Evolutionary conservation across 768 basidiomycete species (phyloP).

Genomic region (Russula abietina): DNA sequence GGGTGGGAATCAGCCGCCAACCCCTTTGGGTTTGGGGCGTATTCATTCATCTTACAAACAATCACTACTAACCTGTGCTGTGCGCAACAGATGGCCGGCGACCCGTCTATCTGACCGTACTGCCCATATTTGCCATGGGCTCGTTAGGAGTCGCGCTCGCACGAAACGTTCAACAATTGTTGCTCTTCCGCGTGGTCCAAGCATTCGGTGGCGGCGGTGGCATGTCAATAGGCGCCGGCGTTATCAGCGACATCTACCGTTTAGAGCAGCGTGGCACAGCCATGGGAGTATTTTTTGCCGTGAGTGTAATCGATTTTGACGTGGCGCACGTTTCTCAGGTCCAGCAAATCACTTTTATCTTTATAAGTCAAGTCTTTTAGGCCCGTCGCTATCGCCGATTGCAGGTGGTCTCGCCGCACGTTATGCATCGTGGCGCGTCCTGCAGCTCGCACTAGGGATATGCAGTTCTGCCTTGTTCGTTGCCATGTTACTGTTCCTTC

Average conservation of each 20-base stretch:
- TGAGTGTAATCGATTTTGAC: constrained; percentile 28
- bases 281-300: constrained; percentile 54
- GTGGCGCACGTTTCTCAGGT: background rate
- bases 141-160: constrained; percentile 56
- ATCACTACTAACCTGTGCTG: background rate
- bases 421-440: constrained; percentile 60
- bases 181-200: constrained; percentile 61
- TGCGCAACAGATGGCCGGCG: constrained; percentile 56
- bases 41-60: background rate
- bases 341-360: background rate
- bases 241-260: constrained; percentile 61
- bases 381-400: constrained; percentile 56
- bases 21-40: background rate
- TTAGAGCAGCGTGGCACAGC: constrained; percentile 56
- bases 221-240: constrained; percentile 50
- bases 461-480: constrained; percentile 38
- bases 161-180: constrained; percentile 38
- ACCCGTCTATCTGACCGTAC: constrained; percentile 49
- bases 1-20: background rate
- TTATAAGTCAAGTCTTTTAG: constrained; percentile 46
- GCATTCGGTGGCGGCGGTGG: constrained; percentile 57
- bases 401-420: constrained; percentile 51
- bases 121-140: constrained; percentile 54
- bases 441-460: constrained; percentile 45
- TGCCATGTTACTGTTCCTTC: constrained; percentile 43